Evolutionary conservation across 2,329 filamentous ascomycete species (phyloP).

Genomic region (Alternaria arborescens): DNA sequence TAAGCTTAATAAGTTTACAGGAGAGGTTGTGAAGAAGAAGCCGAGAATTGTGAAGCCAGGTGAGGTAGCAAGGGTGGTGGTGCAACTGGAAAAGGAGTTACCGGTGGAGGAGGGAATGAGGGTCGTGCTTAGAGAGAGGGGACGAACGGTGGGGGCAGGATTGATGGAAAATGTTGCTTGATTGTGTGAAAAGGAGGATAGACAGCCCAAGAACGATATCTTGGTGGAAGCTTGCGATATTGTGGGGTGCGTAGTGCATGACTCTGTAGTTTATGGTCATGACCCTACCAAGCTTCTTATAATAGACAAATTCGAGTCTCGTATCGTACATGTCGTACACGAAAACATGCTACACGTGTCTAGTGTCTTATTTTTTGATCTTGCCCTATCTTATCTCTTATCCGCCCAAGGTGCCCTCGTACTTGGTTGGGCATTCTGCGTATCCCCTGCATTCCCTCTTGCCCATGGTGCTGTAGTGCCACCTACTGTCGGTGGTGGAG

Average conservation of each 20-base stretch:
- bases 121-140: constrained; percentile 81
- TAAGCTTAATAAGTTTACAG: constrained; percentile 79
- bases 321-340: not conserved
- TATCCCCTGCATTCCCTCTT: not conserved
- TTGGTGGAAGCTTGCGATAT: not conserved
- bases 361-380: not conserved
- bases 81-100: constrained; percentile 76
- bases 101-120: constrained; percentile 82
- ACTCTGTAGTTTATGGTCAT: not conserved
- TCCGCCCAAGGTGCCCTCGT: constrained; percentile 39
- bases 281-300: not conserved
- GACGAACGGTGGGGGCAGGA: constrained; percentile 87
- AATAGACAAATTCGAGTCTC: not conserved
- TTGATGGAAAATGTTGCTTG: constrained; percentile 68
- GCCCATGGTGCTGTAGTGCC: constrained; percentile 43
- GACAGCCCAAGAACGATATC: not conserved
- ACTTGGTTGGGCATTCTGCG: constrained; percentile 16
- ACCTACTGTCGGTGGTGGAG: constrained; percentile 21
- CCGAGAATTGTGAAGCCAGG: constrained; percentile 85
- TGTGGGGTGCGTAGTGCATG: not conserved
- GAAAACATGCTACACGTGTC: not conserved
- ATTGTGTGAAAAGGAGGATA: not conserved
- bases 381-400: constrained; percentile 13
- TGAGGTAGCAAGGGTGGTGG: constrained; percentile 76
- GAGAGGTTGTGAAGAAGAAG: constrained; percentile 79